Percentiles rank a stretch among this genome's conserved stretches.
Conservation (phyloP, 2,329 filamentous ascomycete genomes). For the Diaporthe destruens region DNA sequence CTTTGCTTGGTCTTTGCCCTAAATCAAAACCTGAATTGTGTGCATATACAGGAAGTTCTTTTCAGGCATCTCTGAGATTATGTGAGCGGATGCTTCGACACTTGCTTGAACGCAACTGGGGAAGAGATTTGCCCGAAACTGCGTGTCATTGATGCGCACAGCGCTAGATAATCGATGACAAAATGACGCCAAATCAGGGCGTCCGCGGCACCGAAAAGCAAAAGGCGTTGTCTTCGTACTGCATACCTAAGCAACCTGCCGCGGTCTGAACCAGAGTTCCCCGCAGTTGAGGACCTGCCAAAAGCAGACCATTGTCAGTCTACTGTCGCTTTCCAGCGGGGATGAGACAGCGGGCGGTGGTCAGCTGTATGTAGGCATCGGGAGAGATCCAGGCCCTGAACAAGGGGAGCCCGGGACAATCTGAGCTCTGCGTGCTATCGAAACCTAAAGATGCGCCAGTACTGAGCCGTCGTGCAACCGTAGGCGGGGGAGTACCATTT, state of each 20-base stretch:
- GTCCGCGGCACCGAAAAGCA: background rate
- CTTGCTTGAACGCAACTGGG: background rate
- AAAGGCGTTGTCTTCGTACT: background rate
- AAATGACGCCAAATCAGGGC: background rate
- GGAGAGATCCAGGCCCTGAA: background rate
- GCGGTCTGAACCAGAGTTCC: background rate
- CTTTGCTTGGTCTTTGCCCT: too few relatives aligned
- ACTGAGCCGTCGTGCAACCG: background rate
- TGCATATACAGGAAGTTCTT: background rate
- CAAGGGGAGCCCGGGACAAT: background rate
- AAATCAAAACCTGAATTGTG: background rate
- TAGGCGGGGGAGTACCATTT: constrained; percentile 5
- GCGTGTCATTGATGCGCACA: background rate
- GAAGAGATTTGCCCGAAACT: background rate
- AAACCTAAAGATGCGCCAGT: constrained; percentile 19
- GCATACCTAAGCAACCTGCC: background rate
- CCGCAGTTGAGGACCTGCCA: constrained; percentile 24
- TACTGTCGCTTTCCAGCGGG: background rate
- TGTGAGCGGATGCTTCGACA: background rate
- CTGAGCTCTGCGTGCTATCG: constrained; percentile 18
- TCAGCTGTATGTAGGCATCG: background rate
- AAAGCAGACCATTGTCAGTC: constrained; percentile 5
- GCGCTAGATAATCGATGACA: background rate
- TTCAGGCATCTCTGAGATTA: background rate
- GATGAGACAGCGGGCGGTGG: background rate